Percentiles rank a stretch among this genome's conserved stretches.
phyloP scores from a whole-genome alignment of 805 yeast species.

The Yamadazyma sp. region DNA sequence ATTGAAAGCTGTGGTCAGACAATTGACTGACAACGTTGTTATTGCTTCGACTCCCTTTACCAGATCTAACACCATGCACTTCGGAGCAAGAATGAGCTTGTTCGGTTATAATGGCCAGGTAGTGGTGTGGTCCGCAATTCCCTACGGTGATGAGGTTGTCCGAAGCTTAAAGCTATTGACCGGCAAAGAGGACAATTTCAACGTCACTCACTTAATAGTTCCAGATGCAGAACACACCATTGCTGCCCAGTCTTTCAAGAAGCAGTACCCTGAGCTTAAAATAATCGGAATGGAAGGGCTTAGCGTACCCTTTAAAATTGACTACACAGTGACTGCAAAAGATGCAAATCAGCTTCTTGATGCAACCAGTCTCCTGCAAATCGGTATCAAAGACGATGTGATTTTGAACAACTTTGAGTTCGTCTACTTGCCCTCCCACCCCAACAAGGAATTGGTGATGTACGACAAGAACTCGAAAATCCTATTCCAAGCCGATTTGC shows the following conservation, averaged over 20 bases:
- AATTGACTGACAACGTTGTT: slow-evolving; percentile 34
- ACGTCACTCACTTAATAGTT: slow-evolving; percentile 51
- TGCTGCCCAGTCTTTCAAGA: slow-evolving; percentile 56
- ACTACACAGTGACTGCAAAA: slow-evolving; percentile 35
- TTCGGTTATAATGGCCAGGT: slow-evolving; percentile 31
- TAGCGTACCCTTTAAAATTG: slow-evolving; percentile 34
- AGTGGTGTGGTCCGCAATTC: slow-evolving; percentile 59
- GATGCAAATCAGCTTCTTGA: slow-evolving; percentile 35
- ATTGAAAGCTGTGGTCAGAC: slow-evolving; percentile 29
- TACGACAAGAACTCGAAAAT: slow-evolving; percentile 49
- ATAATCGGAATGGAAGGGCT: slow-evolving; percentile 53
- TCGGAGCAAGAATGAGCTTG: slow-evolving; percentile 45
- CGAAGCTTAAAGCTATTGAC: slow-evolving; percentile 35
- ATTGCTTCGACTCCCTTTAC: slow-evolving; percentile 36
- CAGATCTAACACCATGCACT: slow-evolving; percentile 29
- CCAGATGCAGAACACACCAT: slow-evolving; percentile 68
- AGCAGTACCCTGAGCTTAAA: slow-evolving; percentile 48
- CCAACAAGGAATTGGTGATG: slow-evolving; percentile 58
- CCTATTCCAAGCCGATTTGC: slow-evolving; percentile 57
- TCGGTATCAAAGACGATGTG: slow-evolving; percentile 38
- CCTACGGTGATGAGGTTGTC: slow-evolving; percentile 48
- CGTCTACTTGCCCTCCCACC: slow-evolving; percentile 54
- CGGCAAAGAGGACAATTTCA: slow-evolving; percentile 32
- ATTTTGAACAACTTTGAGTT: slow-evolving; percentile 49
- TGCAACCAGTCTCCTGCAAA: slow-evolving; percentile 19